Evolutionary conservation across 306 rosid species (phyloP).

Genomic region (Amphicarpaea edgeworthii): DNA sequence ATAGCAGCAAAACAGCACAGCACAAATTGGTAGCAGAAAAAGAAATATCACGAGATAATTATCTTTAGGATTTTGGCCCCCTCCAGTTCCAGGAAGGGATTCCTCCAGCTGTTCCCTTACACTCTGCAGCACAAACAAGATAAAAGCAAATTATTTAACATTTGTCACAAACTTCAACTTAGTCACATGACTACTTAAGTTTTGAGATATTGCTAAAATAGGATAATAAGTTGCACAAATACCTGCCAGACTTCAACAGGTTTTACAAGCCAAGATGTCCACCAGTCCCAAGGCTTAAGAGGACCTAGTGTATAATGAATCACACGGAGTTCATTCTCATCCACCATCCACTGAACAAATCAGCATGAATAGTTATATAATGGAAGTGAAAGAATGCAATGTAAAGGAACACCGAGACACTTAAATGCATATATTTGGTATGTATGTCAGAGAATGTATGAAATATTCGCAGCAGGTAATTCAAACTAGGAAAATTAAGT

Average conservation of each 20-base stretch:
- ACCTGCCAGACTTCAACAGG: conserved; percentile 99
- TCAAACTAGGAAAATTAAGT: not conserved
- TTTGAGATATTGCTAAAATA: conserved; percentile 20
- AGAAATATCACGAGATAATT: conserved; percentile 76
- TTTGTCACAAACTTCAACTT: conserved; percentile 31
- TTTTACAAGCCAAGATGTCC: conserved; percentile 96
- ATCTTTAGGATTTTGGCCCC: conserved; percentile 85
- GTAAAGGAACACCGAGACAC: conserved; percentile 27
- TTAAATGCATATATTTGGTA: conserved; percentile 33
- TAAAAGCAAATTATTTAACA: conserved; percentile 16
- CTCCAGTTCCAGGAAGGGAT: conserved; percentile 92
- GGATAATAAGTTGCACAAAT: conserved; percentile 39
- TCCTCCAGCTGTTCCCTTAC: conserved; percentile 79
- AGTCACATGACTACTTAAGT: conserved; percentile 2
- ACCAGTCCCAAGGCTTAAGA: conserved; percentile 99
- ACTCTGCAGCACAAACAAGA: conserved; percentile 62
- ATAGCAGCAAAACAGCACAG: conserved; percentile 68
- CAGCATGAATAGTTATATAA: conserved; percentile 38
- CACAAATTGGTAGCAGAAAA: conserved; percentile 73
- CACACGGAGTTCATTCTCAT: conserved; percentile 76
- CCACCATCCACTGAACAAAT: conserved; percentile 86
- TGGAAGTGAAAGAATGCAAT: conserved; percentile 21
- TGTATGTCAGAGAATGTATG: not conserved
- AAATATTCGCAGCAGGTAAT: conserved; percentile 27
- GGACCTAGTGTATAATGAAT: conserved; percentile 96